Evolutionary conservation across 2,329 filamentous ascomycete genomes (phyloP).

Genomic region (Keithomyces neogunnii): DNA sequence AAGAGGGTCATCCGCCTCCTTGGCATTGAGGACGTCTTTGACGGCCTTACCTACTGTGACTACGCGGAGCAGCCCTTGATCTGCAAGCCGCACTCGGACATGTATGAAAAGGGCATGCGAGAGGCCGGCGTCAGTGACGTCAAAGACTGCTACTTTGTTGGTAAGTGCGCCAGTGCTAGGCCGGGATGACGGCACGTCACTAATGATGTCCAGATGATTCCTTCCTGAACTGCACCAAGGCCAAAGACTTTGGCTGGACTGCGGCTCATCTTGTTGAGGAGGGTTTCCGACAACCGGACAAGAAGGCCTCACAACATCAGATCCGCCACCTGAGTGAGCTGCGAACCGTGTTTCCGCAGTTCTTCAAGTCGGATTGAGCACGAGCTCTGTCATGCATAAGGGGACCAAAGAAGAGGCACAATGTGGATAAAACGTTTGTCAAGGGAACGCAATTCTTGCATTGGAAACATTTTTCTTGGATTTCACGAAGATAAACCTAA

Average conservation of each 20-base stretch:
- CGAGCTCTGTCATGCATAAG: conserved; percentile 11
- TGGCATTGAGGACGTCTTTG: conserved; percentile 79
- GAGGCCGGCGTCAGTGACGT: conserved; percentile 64
- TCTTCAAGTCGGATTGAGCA: conserved; percentile 57
- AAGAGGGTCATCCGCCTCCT: conserved; percentile 74
- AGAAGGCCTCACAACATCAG: conserved; percentile 62
- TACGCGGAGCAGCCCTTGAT: conserved; percentile 66
- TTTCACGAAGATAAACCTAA: neutral
- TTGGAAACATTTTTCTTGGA: neutral
- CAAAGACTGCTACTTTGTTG: conserved; percentile 84
- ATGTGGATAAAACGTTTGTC: neutral
- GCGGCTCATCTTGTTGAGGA: conserved; percentile 80
- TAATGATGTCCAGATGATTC: conserved; percentile 62
- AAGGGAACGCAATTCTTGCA: neutral
- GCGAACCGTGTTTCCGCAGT: conserved; percentile 66
- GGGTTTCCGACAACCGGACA: conserved; percentile 52
- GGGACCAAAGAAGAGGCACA: neutral
- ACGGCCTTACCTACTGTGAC: conserved; percentile 92
- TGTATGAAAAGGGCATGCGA: conserved; percentile 83
- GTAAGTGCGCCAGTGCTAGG: conserved; percentile 40
- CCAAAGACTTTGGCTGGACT: conserved; percentile 76
- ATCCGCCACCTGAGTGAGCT: conserved; percentile 71
- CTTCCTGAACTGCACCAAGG: conserved; percentile 68
- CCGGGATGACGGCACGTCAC: neutral
- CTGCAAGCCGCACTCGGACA: conserved; percentile 77